Evolutionary conservation across 768 basidiomycete species (phyloP), one percentile per base, ranked within the genome.

Genomic region (Rhizopogon salebrosus): DNA sequence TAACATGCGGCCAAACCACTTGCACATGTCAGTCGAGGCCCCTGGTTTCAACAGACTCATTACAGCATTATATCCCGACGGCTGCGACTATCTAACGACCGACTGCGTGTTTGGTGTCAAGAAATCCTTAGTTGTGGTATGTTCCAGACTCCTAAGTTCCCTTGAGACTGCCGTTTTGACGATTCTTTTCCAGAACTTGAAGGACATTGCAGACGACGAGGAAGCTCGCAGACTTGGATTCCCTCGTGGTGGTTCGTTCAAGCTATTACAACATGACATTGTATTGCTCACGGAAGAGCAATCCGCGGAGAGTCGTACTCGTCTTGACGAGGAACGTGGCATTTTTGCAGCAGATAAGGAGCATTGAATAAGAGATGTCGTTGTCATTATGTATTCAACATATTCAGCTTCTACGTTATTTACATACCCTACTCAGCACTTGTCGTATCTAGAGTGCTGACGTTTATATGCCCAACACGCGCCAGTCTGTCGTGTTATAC

Each of bases 51-150:
- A 83, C 62, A 85, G 80, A 40, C 79, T 94, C 20, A 71, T 76
- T 16, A 92, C 90, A 0, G 82, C 90, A 1, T 64, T 92, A 9
- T 94, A 88, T 64, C 83, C 85, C 13, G 80, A 85, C 51, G 84
- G 81, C 4, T 87, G 90, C 58, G 65, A 72, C 3, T 92, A 79
- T 60, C 54, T 92, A 22, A 68, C 67, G 6, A 89, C 82, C 54
- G 91, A 93, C 62, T 75, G 80, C 10, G 89, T 92, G 3, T 92
- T 92, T 66, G 90, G 92, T 9, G 90, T 89, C 22, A 89, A 89
- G 67, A 77, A 79, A 43, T 89, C 86, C 6, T 73, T 94, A 24
- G 77, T 92, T 18, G 80, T 90, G 57, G 89, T 91, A 68, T 48
- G 82, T 74, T 3, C 6, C 37, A n/a, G 9, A 18, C 6, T 36